Percentiles rank a stretch among this genome's conserved stretches.
Evolutionary conservation across 805 yeast genomes (phyloP).

Genomic region (Yamadazyma laniorum): DNA sequence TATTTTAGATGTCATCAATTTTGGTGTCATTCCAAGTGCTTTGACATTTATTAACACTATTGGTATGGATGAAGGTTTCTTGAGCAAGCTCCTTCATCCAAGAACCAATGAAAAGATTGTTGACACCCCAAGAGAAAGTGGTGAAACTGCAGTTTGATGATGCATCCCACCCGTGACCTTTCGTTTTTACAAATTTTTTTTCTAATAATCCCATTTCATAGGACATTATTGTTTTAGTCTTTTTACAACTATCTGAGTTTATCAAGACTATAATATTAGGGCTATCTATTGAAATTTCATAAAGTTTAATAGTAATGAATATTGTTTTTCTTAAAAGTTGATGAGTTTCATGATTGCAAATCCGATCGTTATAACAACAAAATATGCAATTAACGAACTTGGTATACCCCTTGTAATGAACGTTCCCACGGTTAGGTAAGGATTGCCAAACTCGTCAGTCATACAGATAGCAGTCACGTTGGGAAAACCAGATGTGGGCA

Average conservation of each 20-base stretch:
- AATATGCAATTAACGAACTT: constrained; percentile 71
- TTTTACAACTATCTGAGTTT: too few species aligned
- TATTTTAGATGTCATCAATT: constrained; percentile 49
- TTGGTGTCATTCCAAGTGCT: constrained; percentile 41
- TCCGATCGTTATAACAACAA: constrained; percentile 75
- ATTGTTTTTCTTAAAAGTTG: constrained; percentile 32
- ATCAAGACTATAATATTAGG: too few species aligned
- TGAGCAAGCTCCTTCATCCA: constrained; percentile 15
- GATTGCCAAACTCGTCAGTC: constrained; percentile 88
- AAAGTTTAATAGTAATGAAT: too few species aligned
- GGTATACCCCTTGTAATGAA: constrained; percentile 93
- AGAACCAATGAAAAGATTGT: constrained; percentile 20
- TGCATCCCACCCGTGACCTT: too few species aligned
- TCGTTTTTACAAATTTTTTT: too few species aligned
- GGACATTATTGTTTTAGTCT: too few species aligned
- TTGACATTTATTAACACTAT: constrained; percentile 28
- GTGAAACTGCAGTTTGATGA: constrained; percentile 30
- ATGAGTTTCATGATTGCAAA: constrained; percentile 60
- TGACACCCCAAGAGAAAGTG: constrained; percentile 42
- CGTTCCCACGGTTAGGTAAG: constrained; percentile 81
- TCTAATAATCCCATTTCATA: too few species aligned
- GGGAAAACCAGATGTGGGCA: constrained; percentile 97
- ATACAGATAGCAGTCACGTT: constrained; percentile 95
- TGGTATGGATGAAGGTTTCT: constrained; percentile 27
- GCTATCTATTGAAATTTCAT: too few species aligned